A percentile compares a stretch with the other conserved stretches of the same genome.
Conservation (phyloP, 2,329 filamentous ascomycete genomes). For the Lachnellula cervina region DNA sequence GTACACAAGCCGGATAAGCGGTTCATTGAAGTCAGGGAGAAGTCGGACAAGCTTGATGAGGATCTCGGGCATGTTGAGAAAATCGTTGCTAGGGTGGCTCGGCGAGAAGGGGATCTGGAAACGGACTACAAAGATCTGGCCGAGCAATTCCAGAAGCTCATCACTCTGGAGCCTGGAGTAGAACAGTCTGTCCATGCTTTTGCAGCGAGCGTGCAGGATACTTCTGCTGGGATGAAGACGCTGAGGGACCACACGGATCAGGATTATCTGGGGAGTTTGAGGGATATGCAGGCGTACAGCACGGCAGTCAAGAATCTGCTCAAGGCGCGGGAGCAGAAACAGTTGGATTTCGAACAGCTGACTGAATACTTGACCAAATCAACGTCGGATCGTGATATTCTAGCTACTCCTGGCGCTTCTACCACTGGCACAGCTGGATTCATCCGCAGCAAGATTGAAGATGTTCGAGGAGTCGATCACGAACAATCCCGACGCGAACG, state of each 20-base stretch:
- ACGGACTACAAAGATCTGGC: constrained; percentile 84
- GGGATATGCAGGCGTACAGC: constrained; percentile 95
- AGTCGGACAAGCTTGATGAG: constrained; percentile 89
- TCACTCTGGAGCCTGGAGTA: constrained; percentile 81
- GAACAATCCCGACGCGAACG: constrained; percentile 85
- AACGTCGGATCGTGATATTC: constrained; percentile 72
- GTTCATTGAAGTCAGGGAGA: constrained; percentile 90
- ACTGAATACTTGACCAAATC: constrained; percentile 95
- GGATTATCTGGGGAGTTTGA: constrained; percentile 85
- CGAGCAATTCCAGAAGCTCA: constrained; percentile 91
- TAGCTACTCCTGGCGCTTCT: constrained; percentile 54
- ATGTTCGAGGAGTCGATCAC: constrained; percentile 93
- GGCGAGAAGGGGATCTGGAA: constrained; percentile 83
- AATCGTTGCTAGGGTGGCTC: constrained; percentile 84
- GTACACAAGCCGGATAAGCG: constrained; percentile 91
- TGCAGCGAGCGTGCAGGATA: constrained; percentile 79
- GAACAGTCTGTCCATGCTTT: constrained; percentile 80
- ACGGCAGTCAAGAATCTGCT: constrained; percentile 80
- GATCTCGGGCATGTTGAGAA: constrained; percentile 92
- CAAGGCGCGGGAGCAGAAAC: constrained; percentile 93
- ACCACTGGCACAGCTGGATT: constrained; percentile 78
- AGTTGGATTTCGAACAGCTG: constrained; percentile 93
- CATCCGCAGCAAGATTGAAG: constrained; percentile 89
- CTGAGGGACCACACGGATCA: constrained; percentile 91
- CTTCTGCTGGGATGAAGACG: constrained; percentile 68